A percentile compares a stretch with the other conserved stretches of the same genome.
Evolutionary conservation across 2,329 filamentous ascomycete genomes (phyloP).

Genomic region (Teratosphaeria viscida): DNA sequence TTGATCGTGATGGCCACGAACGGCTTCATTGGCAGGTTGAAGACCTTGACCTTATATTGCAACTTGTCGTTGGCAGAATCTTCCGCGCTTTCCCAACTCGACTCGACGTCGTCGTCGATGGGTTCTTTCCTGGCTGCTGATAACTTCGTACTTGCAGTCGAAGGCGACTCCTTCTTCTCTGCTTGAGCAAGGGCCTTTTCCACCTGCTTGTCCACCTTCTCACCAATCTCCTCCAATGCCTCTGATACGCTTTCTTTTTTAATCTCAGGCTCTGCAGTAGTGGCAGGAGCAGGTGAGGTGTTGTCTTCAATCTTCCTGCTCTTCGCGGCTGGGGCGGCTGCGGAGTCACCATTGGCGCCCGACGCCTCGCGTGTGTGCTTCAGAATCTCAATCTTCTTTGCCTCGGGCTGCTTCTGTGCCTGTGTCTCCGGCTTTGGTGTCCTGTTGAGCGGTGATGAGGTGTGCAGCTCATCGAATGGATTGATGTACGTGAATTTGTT

Average conservation of each 20-base stretch:
- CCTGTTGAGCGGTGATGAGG: slow-evolving; percentile 52
- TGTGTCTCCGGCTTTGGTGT: slow-evolving; percentile 37
- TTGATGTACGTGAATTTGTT: slow-evolving; percentile 60
- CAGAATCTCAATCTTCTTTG: slow-evolving; percentile 34
- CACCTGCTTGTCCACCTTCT: slow-evolving; percentile 49
- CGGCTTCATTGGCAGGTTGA: slow-evolving; percentile 93
- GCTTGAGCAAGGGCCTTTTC: slow-evolving; percentile 53
- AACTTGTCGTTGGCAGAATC: slow-evolving; percentile 55
- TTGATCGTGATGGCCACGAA: slow-evolving; percentile 81
- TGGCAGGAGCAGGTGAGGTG: not conserved
- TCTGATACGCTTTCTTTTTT: slow-evolving; percentile 56
- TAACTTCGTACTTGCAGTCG: slow-evolving; percentile 18
- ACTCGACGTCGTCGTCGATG: slow-evolving; percentile 48
- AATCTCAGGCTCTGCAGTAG: slow-evolving; percentile 2
- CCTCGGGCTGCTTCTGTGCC: slow-evolving; percentile 2
- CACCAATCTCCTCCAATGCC: slow-evolving; percentile 56
- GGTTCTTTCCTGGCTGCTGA: slow-evolving; percentile 40
- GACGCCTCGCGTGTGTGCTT: slow-evolving; percentile 34
- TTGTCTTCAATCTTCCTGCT: slow-evolving; percentile 24
- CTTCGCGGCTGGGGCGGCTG: slow-evolving; percentile 23
- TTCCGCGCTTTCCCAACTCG: slow-evolving; percentile 80
- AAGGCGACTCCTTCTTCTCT: slow-evolving; percentile 35
- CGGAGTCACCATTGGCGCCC: slow-evolving; percentile 14
- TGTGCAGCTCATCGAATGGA: slow-evolving; percentile 59
- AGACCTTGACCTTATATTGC: slow-evolving; percentile 60